phyloP scores from a whole-genome alignment of 345 rosid genomes.

The Hypericum androsaemum region DNA sequence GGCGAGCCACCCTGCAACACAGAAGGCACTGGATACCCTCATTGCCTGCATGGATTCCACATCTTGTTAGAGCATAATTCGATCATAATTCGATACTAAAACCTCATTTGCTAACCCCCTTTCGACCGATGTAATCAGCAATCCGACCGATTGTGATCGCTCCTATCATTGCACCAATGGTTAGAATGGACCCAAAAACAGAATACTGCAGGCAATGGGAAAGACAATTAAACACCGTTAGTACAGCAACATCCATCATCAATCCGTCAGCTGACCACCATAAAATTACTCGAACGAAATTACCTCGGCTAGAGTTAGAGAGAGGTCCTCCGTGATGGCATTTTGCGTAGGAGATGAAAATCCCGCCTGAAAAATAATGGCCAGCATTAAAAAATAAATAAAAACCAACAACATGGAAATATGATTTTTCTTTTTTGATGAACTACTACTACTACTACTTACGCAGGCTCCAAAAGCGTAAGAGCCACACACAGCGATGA shows the following conservation, averaged over 20 bases:
- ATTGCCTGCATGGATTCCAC: conserved; percentile 44
- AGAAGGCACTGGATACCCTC: conserved; percentile 55
- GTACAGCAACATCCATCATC: too few relatives aligned
- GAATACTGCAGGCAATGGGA: conserved; percentile 42
- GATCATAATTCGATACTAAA: background rate
- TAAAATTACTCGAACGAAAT: background rate
- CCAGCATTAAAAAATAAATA: background rate
- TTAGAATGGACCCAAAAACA: conserved; percentile 72
- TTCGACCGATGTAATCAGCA: conserved; percentile 75
- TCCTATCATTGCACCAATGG: conserved; percentile 93
- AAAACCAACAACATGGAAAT: background rate
- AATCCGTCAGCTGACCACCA: too few relatives aligned
- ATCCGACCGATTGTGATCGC: conserved; percentile 81
- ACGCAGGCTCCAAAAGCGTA: conserved; percentile 1
- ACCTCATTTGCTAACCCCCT: conserved; percentile 47
- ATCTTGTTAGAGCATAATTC: conserved; percentile 6
- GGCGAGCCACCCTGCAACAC: conserved; percentile 74
- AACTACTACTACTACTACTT: background rate
- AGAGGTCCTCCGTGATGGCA: background rate
- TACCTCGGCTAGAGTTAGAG: conserved; percentile 2
- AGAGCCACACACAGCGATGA: conserved; percentile 3
- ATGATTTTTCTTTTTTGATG: background rate
- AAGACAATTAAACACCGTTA: too few relatives aligned
- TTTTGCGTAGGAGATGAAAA: conserved; percentile 2
- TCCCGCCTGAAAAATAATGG: background rate